phyloP scores from a whole-genome alignment of 2,329 filamentous ascomycete genomes.

The Camptophora hylomeconis region DNA sequence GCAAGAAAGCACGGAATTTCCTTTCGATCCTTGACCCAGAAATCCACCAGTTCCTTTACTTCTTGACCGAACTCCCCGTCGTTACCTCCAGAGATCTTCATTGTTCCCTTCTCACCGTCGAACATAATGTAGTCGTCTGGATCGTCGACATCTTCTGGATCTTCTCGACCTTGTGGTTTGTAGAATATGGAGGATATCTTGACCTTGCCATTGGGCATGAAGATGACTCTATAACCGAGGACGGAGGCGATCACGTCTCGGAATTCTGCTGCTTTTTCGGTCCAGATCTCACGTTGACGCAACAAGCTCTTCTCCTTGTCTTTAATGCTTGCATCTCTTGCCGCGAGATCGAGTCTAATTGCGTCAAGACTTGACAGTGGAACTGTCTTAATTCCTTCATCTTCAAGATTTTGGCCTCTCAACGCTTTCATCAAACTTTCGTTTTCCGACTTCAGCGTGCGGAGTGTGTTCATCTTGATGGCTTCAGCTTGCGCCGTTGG shows the following conservation, averaged over 20 bases:
- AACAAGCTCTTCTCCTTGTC: constrained; percentile 65
- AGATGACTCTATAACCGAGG: constrained; percentile 87
- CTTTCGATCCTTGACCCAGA: constrained; percentile 89
- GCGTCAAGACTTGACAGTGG: constrained; percentile 66
- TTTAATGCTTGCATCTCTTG: constrained; percentile 56
- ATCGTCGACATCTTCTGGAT: constrained; percentile 22
- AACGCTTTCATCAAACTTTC: constrained; percentile 66
- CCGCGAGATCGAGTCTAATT: constrained; percentile 60
- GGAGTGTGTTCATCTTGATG: constrained; percentile 69
- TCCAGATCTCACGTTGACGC: constrained; percentile 86
- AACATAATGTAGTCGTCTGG: constrained; percentile 58
- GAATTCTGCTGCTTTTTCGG: constrained; percentile 82
- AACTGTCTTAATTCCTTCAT: constrained; percentile 46
- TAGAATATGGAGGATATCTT: constrained; percentile 78
- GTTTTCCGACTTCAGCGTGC: constrained; percentile 71
- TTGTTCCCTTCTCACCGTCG: constrained; percentile 85
- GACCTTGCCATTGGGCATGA: constrained; percentile 94
- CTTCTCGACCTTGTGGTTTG: constrained; percentile 44
- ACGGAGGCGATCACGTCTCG: constrained; percentile 87
- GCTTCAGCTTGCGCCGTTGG: constrained; percentile 77
- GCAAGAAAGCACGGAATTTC: constrained; percentile 90
- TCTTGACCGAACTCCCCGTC: constrained; percentile 73
- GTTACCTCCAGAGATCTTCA: constrained; percentile 92
- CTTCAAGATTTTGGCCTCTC: constrained; percentile 27
- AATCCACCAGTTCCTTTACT: constrained; percentile 77